phyloP scores from a whole-genome alignment of 345 rosid species.

The Citrus mangshanensis region DNA sequence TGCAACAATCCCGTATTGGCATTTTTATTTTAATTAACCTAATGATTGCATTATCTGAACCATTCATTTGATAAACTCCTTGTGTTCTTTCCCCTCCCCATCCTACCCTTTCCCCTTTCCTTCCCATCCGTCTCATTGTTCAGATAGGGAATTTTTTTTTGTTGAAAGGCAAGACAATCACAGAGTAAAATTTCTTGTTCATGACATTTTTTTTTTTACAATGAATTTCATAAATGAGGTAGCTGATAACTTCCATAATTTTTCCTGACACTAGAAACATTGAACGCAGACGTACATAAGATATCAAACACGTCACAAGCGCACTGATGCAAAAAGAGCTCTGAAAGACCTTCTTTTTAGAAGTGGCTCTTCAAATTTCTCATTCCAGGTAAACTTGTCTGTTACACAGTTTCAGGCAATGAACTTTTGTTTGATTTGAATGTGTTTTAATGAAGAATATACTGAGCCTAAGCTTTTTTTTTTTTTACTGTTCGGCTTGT shows the following conservation, averaged over 20 bases:
- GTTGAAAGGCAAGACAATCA: not conserved
- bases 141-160: not conserved
- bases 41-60: too few relatives aligned
- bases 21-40: too few relatives aligned
- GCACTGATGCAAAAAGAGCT: conserved; percentile 53
- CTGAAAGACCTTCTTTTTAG: conserved; percentile 41
- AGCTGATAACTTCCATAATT: not conserved
- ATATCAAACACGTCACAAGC: conserved; percentile 51
- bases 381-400: conserved; percentile 35
- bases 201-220: not conserved
- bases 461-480: not conserved
- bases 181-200: not conserved
- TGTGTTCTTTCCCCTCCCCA: not conserved
- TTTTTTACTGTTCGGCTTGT: not conserved
- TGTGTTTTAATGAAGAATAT: not conserved
- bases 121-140: too few relatives aligned
- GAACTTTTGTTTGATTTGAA: not conserved
- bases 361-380: conserved; percentile 26
- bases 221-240: not conserved
- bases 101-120: too few relatives aligned
- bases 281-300: conserved; percentile 38
- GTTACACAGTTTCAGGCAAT: not conserved
- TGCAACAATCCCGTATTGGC: not conserved
- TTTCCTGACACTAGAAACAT: conserved; percentile 15
- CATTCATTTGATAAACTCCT: not conserved